Evolutionary conservation across 2,329 filamentous ascomycete species (phyloP).

Genomic region (Colletotrichum lindemuthianum): DNA sequence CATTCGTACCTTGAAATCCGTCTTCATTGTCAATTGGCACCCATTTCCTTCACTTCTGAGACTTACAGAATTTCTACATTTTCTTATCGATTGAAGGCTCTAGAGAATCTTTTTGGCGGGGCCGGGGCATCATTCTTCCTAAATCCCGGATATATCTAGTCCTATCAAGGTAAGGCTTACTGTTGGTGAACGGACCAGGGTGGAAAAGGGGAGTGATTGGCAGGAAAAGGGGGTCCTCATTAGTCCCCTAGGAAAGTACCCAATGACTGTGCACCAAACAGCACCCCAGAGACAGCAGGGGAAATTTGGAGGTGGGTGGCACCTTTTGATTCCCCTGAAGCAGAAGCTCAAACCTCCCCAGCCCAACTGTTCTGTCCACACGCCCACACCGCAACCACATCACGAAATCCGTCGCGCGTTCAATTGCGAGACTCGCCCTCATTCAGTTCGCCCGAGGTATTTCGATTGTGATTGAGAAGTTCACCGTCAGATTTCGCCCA

Average conservation of each 20-base stretch:
- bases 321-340: constrained; percentile 40
- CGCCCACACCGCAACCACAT: constrained; percentile 36
- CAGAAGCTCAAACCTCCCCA: constrained; percentile 38
- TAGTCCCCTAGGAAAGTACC: constrained; percentile 34
- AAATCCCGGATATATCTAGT: background rate
- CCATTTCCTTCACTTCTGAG: constrained; percentile 41
- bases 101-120: constrained; percentile 42
- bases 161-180: background rate
- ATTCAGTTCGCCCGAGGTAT: constrained; percentile 27
- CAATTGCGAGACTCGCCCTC: constrained; percentile 28
- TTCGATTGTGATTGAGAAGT: constrained; percentile 34
- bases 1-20: constrained; percentile 87
- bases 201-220: constrained; percentile 35
- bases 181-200: constrained; percentile 27
- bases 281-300: constrained; percentile 34
- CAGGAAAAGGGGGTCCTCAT: constrained; percentile 37
- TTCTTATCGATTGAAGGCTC: constrained; percentile 48
- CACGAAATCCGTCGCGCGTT: constrained; percentile 35
- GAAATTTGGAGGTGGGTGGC: constrained; percentile 38
- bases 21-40: constrained; percentile 82
- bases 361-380: constrained; percentile 31
- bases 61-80: constrained; percentile 28
- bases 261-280: constrained; percentile 31
- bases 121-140: constrained; percentile 50
- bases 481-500: constrained; percentile 42